phyloP scores from a whole-genome alignment of 176 grass and related monocot genomes.

The Lolium multiflorum region DNA sequence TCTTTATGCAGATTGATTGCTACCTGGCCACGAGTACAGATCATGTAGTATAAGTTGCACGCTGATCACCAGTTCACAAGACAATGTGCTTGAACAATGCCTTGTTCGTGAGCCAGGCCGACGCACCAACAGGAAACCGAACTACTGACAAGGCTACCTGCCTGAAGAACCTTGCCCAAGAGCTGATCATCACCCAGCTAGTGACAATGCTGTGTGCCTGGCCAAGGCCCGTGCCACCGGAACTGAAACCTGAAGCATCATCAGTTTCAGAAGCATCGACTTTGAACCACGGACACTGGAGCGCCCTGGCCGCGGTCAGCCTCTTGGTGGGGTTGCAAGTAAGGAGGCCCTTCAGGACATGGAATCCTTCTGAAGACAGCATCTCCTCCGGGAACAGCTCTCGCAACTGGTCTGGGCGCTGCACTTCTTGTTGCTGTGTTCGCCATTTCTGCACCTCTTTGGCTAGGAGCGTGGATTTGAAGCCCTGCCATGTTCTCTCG shows the following conservation, averaged over 20 bases:
- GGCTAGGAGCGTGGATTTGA: not conserved
- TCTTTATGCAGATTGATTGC: not conserved
- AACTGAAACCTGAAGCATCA: not conserved
- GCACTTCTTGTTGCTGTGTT: not conserved
- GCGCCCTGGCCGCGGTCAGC: constrained; percentile 29
- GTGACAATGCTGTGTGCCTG: not conserved
- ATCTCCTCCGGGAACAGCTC: constrained; percentile 22
- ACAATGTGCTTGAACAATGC: not conserved
- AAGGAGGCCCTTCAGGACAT: constrained; percentile 43
- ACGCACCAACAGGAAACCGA: not conserved
- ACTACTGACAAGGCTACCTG: not conserved
- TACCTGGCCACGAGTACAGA: not conserved
- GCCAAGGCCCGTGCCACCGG: not conserved
- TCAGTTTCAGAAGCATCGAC: not conserved
- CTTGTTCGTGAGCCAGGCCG: not conserved
- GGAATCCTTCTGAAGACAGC: constrained; percentile 32
- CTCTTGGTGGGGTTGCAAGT: constrained; percentile 46
- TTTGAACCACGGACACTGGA: constrained; percentile 45
- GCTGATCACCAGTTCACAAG: not conserved
- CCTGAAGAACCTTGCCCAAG: constrained; percentile 1
- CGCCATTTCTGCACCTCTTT: not conserved
- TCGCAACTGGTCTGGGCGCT: not conserved
- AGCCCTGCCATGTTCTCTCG: not conserved
- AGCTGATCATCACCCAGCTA: not conserved
- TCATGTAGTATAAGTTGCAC: not conserved